phyloP scores from a whole-genome alignment of 768 basidiomycete genomes.

The Lepiota brunneoincarnata region DNA sequence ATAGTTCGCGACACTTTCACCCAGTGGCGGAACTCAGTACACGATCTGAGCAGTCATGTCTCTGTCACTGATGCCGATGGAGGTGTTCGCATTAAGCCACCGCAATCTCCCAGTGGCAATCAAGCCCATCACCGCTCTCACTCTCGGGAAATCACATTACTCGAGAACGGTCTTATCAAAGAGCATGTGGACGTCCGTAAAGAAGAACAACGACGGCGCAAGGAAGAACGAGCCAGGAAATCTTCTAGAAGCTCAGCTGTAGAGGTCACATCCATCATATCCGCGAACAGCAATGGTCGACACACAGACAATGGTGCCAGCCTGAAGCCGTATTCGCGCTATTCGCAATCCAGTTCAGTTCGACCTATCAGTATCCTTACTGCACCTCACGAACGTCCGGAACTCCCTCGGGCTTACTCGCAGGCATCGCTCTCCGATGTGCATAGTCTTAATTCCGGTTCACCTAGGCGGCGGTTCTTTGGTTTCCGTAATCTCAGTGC shows the following conservation, averaged over 20 bases:
- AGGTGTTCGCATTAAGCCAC: slow-evolving; percentile 71
- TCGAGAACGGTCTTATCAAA: slow-evolving; percentile 88
- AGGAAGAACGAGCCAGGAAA: slow-evolving; percentile 75
- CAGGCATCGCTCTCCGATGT: slow-evolving; percentile 81
- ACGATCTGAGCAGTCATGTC: slow-evolving; percentile 54
- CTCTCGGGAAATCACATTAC: slow-evolving; percentile 72
- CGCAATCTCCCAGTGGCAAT: slow-evolving; percentile 29
- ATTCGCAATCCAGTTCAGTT: slow-evolving; percentile 48
- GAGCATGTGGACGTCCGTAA: slow-evolving; percentile 82
- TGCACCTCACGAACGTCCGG: slow-evolving; percentile 55
- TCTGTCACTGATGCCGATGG: slow-evolving; percentile 53
- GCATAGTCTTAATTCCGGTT: slow-evolving; percentile 66
- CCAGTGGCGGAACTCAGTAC: slow-evolving; percentile 75
- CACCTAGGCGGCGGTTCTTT: slow-evolving; percentile 75
- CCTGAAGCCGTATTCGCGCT: slow-evolving; percentile 58
- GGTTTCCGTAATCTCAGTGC: slow-evolving; percentile 68
- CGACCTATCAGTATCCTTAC: slow-evolving; percentile 64
- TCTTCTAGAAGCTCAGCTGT: slow-evolving; percentile 66
- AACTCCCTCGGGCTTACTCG: slow-evolving; percentile 66
- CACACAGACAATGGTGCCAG: slow-evolving; percentile 51
- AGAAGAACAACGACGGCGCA: slow-evolving; percentile 72
- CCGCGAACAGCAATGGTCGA: slow-evolving; percentile 53
- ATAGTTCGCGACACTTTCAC: slow-evolving; percentile 79
- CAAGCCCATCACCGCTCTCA: slow-evolving; percentile 44
- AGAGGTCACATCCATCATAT: slow-evolving; percentile 75